Base-by-base conservation (phyloP, 2,329 filamentous ascomycete genomes). In the Sporothrix brasiliensis region DNA sequence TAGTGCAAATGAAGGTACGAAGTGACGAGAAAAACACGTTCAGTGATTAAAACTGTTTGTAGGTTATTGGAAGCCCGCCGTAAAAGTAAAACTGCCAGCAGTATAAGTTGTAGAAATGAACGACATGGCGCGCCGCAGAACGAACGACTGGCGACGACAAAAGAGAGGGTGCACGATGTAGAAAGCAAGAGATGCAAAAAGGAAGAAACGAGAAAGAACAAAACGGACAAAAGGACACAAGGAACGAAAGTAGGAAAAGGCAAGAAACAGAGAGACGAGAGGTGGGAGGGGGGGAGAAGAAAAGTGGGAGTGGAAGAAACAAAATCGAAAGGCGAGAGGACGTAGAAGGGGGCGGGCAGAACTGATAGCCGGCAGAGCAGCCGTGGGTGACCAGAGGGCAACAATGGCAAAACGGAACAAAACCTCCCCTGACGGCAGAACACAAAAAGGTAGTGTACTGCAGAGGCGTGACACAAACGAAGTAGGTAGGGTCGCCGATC, bases 121-220 rank as follows among this genome's bases (percentile, higher is more conserved):
- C 67, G 67, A 68, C 67, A 68, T 68, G 53, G 49, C 66, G 66
- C 13, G 66, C 10, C n/a, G n/a, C 27, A 50, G 52, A 44, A 19
- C 34, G 34, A 19, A 58, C 11, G 27, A 56, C 11, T 19, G 52
- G 27, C 14, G 41, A 50, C 14, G 24, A 34, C 34, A 34, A 34
- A 52, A 14, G 34, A 58, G 21, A 21, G 14, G 30, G 16, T 60
- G 41, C 67, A 60, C 67, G 67, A 68, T 60, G 54, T 53, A 68
- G 16, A 49, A 58, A 60, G 63, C n/a, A n/a, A 41, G 34, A 56
- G 50, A 54, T 67, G 63, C 24, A 53, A 21, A 52, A 16, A 11
- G 44, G 5, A 7, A 39, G 14, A 52, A 66, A 10, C 19, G 6
- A 10, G 21, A n/a, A 61, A 19, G 56, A 30, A 44, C n/a, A 24